phyloP scores from a whole-genome alignment of 306 rosid species.

The Acacia crassicarpa region DNA sequence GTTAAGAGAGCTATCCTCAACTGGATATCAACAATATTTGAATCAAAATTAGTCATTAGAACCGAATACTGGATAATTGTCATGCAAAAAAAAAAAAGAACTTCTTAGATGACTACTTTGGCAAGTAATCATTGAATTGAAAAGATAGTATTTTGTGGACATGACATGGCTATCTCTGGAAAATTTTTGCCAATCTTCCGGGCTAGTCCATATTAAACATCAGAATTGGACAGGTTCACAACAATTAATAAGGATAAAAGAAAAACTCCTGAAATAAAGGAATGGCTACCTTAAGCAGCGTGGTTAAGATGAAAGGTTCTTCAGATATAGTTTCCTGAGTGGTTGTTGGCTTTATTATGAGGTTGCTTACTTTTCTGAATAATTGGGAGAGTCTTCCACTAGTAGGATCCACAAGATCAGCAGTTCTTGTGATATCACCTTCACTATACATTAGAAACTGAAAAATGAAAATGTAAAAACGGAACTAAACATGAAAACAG shows the following conservation, averaged over 20 bases:
- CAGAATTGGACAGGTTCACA: background rate
- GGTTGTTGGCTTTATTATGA: constrained; percentile 37
- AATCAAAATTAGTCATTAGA: background rate
- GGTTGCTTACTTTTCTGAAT: constrained; percentile 44
- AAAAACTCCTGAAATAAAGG: constrained; percentile 15
- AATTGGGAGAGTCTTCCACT: constrained; percentile 55
- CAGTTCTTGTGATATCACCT: constrained; percentile 59
- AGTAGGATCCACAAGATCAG: constrained; percentile 61
- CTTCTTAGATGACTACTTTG: too few species aligned
- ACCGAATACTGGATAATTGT: background rate
- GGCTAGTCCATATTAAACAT: background rate
- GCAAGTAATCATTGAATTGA: background rate
- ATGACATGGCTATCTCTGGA: background rate
- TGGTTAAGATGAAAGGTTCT: constrained; percentile 46
- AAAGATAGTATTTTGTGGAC: background rate
- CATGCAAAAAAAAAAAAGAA: too few species aligned
- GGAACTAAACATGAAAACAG: constrained; percentile 17
- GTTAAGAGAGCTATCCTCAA: background rate
- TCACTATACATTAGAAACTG: constrained; percentile 75
- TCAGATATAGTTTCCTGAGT: constrained; percentile 41
- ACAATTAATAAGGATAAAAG: background rate
- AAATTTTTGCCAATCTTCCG: background rate
- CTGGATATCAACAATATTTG: background rate
- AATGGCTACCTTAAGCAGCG: constrained; percentile 54
- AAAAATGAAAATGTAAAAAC: constrained; percentile 35